Conservation (phyloP, 352 stramenopile species). For the Thalassiosira oceanica region DNA sequence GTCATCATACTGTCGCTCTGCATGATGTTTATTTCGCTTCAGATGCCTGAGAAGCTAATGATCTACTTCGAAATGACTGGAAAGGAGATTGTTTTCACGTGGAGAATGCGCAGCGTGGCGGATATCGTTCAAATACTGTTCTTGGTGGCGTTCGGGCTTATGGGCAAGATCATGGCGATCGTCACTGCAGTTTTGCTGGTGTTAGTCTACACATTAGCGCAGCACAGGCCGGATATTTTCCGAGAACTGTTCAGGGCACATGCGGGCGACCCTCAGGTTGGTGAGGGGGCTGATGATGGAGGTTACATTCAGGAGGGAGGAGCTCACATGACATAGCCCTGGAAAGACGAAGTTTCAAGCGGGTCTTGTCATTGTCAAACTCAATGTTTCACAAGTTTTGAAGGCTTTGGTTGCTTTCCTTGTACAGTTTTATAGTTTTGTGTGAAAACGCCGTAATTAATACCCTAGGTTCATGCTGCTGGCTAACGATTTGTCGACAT, state of each 20-base stretch:
- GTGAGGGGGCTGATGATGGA: conserved; percentile 7
- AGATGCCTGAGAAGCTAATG: conserved; percentile 39
- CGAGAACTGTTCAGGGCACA: conserved; percentile 41
- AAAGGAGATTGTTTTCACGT: conserved; percentile 39
- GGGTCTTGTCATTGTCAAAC: too few relatives aligned
- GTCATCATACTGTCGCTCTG: conserved; percentile 18
- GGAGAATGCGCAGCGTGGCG: conserved; percentile 15
- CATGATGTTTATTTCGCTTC: conserved; percentile 36
- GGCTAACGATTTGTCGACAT: too few relatives aligned
- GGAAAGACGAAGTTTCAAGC: too few relatives aligned
- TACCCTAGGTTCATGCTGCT: too few relatives aligned
- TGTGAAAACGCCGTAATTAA: too few relatives aligned
- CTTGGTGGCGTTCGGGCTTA: conserved; percentile 9
- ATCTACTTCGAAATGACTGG: conserved; percentile 41
- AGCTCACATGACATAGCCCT: too few relatives aligned
- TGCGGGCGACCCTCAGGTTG: conserved; percentile 30
- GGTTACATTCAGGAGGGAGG: too few relatives aligned
- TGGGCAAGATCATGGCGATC: conserved; percentile 34
- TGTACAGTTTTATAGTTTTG: too few relatives aligned
- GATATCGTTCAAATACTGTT: conserved; percentile 30
- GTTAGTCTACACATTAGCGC: conserved; percentile 21
- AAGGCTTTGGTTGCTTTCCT: too few relatives aligned
- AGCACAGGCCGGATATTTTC: conserved; percentile 52
- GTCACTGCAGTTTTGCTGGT: conserved; percentile 28
- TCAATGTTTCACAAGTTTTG: too few relatives aligned